Conservation (phyloP, 2,329 filamentous ascomycete genomes). For the Penicillium hesseltinei region DNA sequence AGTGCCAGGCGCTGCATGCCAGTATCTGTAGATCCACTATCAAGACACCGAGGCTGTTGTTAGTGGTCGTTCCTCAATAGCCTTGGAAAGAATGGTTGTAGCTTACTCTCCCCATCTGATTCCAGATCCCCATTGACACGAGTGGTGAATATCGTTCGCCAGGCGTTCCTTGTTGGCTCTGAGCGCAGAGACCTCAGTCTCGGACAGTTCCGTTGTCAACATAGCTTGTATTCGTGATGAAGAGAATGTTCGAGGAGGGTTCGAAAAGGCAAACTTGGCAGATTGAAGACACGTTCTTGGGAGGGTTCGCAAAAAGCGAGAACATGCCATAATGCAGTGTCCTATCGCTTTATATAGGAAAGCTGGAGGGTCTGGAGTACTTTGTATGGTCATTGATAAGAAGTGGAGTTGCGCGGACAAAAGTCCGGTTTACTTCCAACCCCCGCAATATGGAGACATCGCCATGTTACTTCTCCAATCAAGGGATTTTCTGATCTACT, state of each 20-base stretch:
- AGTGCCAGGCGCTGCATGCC: conserved; percentile 75
- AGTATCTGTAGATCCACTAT: conserved; percentile 56
- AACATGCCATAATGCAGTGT: background rate
- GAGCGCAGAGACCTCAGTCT: conserved; percentile 52
- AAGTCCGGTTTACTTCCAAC: background rate
- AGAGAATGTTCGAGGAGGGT: conserved; percentile 7
- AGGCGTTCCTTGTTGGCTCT: conserved; percentile 60
- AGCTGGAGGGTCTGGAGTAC: background rate
- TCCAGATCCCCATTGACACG: conserved; percentile 65
- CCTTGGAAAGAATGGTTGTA: background rate
- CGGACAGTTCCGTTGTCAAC: conserved; percentile 47
- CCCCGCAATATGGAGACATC: conserved; percentile 4
- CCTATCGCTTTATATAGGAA: background rate
- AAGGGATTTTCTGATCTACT: background rate
- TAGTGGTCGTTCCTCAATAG: conserved; percentile 1
- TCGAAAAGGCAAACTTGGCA: background rate
- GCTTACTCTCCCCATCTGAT: conserved; percentile 66
- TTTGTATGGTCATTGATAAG: conserved; percentile 5
- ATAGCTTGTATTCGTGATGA: conserved; percentile 26
- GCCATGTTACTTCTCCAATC: background rate
- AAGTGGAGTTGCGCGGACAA: conserved; percentile 7
- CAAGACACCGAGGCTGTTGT: background rate
- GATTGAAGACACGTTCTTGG: background rate
- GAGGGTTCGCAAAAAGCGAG: background rate
- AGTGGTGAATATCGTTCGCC: conserved; percentile 63